Base-by-base conservation (phyloP, 164 flowering plant species). In the Cinnamomum chago region DNA sequence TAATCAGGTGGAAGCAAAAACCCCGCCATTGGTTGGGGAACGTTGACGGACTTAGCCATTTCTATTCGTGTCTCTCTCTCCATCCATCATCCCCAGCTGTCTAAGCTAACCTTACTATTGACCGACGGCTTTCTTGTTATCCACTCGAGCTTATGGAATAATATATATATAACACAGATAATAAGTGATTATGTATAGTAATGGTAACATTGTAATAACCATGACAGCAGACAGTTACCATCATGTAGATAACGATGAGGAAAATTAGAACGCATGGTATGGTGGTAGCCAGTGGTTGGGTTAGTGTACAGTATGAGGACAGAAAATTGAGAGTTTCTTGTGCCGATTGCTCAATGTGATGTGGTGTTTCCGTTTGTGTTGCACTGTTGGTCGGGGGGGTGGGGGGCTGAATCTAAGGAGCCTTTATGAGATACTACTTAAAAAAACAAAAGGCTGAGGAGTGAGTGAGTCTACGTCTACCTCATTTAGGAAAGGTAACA, bases 11-110 rank as follows among this genome's bases (percentile, higher is more conserved):
- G 72, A 33, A 12, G 65, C 4, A 23, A 64, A 33, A 12, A 62
- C 62, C 23, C 3, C n/a, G n/a, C 47, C 65, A 15, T 33, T 71
- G 71, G 66, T 76, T 71, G 65, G 66, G 66, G 78, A 67, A 28
- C 71, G 67, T 51, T 64, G 25, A 24, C 6, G 25, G 28, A 64
- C 15, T 64, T 17, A 9, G 0, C 14, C 20, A 5, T 17, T 60
- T 17, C n/a, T 60, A 23, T 60, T 60, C 17, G 35, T 30, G 11
- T 18, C 23, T 18, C 11, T 60, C 11, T 60, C 64, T 60, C 23
- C 23, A 60, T 40, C 11, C 10, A 9, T 40, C 10, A 40, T 40
- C 47, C 47, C 47, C 9, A 40, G 47, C 11, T 5, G 47, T 7
- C 47, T 9, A 40, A 40, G 47, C 47, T 40, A 7, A 40, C 47